A percentile compares a stretch with the other conserved stretches of the same genome.
phyloP scores from a whole-genome alignment of 805 yeast genomes.

The Starmera dryadoides region DNA sequence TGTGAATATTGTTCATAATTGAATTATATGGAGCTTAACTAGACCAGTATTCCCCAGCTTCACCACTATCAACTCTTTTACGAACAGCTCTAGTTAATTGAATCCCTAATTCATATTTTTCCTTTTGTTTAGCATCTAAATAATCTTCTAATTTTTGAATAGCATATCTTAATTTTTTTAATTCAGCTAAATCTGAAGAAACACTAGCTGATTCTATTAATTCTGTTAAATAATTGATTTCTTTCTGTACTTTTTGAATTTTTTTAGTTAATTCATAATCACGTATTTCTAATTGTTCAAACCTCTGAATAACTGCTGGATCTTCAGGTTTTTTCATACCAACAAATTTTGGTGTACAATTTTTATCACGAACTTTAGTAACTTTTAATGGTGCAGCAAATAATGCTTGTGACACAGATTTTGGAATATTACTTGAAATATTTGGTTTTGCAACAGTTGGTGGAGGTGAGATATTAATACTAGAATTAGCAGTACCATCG shows the following conservation, averaged over 20 bases:
- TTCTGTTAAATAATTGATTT: slow-evolving; percentile 27
- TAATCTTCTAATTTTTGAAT: slow-evolving; percentile 30
- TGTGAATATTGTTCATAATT: too few relatives aligned
- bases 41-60: slow-evolving; percentile 31
- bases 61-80: slow-evolving; percentile 33
- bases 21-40: slow-evolving; percentile 8
- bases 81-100: slow-evolving; percentile 31
- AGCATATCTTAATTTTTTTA: slow-evolving; percentile 29
- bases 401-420: slow-evolving; percentile 21
- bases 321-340: slow-evolving; percentile 16
- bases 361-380: slow-evolving; percentile 19
- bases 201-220: slow-evolving; percentile 28
- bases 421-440: slow-evolving; percentile 11
- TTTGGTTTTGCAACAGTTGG: neutral
- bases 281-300: slow-evolving; percentile 22
- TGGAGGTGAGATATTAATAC: neutral
- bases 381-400: slow-evolving; percentile 17
- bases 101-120: slow-evolving; percentile 35
- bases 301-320: slow-evolving; percentile 9
- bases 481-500: slow-evolving; percentile 6
- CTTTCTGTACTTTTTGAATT: slow-evolving; percentile 29
- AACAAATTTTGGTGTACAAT: slow-evolving; percentile 16
- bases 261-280: slow-evolving; percentile 26
- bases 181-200: slow-evolving; percentile 26
- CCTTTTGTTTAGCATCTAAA: slow-evolving; percentile 32